Base-by-base conservation (phyloP, 129 eudicot species). In the Pseudognaphalium luteoalbum region DNA sequence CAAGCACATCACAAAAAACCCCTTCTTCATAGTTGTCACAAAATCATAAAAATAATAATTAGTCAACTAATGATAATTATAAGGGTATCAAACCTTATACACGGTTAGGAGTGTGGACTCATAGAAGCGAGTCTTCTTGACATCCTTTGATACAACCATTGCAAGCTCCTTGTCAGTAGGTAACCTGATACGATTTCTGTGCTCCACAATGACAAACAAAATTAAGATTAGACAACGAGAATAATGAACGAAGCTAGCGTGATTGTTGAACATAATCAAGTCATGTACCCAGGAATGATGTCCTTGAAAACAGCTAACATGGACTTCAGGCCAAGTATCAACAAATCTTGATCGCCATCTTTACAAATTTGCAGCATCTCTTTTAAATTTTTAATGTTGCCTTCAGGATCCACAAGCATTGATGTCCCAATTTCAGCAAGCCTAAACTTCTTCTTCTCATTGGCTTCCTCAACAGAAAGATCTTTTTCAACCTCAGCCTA, bases 121-220 rank as follows among this genome's bases (percentile, higher is more conserved):
- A 71, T 87, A 91, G 66, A 84, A 86, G 5, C 97, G 96, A 81
- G 84, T 86, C 77, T 91, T 95, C 70, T 88, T 91, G 57, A 91
- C 84, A 52, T 80, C 87, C 84, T 91, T 95, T 3, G 97, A 91
- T 20, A 95, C 89, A 66, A 78, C 86, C 97, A 91, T 89, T 82
- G 86, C 91, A 70, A 76, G 90, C 88, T 95, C 99, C 88, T 95
- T 95, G 44, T 89, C 97, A 28, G 99, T 95, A 22, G 97, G 99
- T 71, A 91, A 86, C 92, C 99, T 85, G 76, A 95, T 95, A 34
- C 97, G 97, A 35, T 83, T 91, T 28, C 99, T 95, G 92, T 83
- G 74, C 71, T 63, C 79, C 58, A 56, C 50, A 76, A 22, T 37
- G 66, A 28, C 41, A 72, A 25, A 58, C 32, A 33, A 32, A 66